These are phyloP conservation scores for Theileria orientalis DNA, from an alignment of 169 alveolate genomes.

Conservation along the genomic window DNA sequence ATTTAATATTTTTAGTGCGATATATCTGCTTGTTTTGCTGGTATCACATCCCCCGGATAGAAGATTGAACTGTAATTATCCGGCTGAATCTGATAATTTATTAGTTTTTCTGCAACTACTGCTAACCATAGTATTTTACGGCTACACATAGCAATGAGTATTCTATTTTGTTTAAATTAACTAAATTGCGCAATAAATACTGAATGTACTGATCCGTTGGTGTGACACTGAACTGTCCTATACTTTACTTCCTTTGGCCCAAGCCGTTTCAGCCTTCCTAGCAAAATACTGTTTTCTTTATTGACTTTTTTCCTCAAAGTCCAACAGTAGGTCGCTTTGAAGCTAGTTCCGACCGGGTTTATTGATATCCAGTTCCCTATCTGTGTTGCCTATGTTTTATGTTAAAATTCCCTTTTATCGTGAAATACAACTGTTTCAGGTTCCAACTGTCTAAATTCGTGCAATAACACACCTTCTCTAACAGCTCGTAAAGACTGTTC, in stretches of 20 bases:
- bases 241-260: constrained; percentile 17
- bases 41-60: constrained; percentile 58
- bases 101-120: no score
- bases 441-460: neutral
- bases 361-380: constrained; percentile 12
- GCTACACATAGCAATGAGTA: neutral
- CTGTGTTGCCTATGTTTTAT: neutral
- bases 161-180: neutral
- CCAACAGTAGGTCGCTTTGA: constrained; percentile 25
- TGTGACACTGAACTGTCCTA: constrained; percentile 21
- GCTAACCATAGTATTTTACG: no score
- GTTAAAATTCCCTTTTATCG: neutral
- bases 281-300: constrained; percentile 4
- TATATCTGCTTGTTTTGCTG: no score
- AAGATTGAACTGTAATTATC: constrained; percentile 38
- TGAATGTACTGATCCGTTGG: constrained; percentile 40
- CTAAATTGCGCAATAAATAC: neutral
- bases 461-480: neutral
- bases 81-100: constrained; percentile 38
- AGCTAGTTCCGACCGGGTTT: constrained; percentile 6
- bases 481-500: neutral
- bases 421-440: no score
- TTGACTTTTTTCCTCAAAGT: neutral
- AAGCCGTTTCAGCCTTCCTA: neutral
- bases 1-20: no score